Conservation (phyloP, 192 early-diverging fungal genomes). For the Glomus cerebriforme region DNA sequence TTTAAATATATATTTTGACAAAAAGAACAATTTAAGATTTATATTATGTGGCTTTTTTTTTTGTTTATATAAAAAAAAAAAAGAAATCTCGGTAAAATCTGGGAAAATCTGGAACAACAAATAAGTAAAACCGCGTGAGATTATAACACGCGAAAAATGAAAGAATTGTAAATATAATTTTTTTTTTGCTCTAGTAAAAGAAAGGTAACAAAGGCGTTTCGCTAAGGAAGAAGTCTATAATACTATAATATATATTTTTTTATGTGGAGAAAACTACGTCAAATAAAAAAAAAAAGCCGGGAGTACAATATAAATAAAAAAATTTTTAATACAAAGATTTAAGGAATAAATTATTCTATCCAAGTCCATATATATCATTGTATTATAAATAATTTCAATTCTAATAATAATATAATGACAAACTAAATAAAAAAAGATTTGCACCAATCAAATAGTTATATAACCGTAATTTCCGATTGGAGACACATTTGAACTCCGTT, state of each 20-base stretch:
- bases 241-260: neutral
- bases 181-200: neutral
- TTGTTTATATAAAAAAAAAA: neutral
- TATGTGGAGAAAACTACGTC: neutral
- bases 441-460: neutral
- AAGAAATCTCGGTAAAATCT: neutral
- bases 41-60: neutral
- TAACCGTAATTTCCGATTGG: slow-evolving; percentile 2
- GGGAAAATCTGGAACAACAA: neutral
- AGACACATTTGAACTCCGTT: neutral
- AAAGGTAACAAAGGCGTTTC: neutral
- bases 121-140: neutral
- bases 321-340: neutral
- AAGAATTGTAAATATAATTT: neutral
- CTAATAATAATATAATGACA: neutral
- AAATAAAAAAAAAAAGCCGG: neutral
- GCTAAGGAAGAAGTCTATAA: neutral
- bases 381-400: neutral
- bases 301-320: neutral
- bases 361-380: neutral
- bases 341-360: neutral
- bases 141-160: neutral
- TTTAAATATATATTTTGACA: slow-evolving; percentile 1
- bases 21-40: neutral
- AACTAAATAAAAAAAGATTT: neutral